Conservation (phyloP, 805 yeast genomes). For the Suhomyces prunicola region DNA sequence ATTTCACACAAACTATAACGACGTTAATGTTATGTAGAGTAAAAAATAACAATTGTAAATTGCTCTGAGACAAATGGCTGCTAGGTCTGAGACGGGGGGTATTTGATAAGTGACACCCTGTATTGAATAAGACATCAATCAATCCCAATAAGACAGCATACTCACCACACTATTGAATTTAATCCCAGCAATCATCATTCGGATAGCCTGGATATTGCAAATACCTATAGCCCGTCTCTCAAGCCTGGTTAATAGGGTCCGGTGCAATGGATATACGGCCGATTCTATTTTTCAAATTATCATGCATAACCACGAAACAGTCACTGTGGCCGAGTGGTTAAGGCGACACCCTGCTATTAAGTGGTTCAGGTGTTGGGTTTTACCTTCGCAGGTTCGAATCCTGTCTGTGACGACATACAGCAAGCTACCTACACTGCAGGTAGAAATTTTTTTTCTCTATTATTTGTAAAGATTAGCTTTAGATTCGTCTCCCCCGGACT, state of each 20-base stretch:
- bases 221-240: not conserved
- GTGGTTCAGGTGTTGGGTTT: conserved; percentile 36
- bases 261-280: too few species aligned
- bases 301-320: conserved; percentile 8
- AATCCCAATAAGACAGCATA: not conserved
- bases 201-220: not conserved
- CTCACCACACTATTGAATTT: not conserved
- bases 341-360: conserved; percentile 47
- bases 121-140: too few species aligned
- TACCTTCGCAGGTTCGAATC: conserved; percentile 97
- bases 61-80: not conserved
- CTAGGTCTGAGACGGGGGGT: too few species aligned
- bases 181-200: not conserved
- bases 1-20: not conserved
- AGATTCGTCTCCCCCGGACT: not conserved
- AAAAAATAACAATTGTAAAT: not conserved
- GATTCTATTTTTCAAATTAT: too few species aligned
- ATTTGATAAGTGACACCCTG: too few species aligned
- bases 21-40: not conserved
- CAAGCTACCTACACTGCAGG: not conserved
- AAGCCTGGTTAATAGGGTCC: too few species aligned
- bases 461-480: not conserved
- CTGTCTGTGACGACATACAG: conserved; percentile 89
- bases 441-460: not conserved
- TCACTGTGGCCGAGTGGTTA: conserved; percentile 53